A percentile compares a stretch with the other conserved stretches of the same genome.
Evolutionary conservation across 768 basidiomycete genomes (phyloP).

Genomic region (Leccinellum albellum): DNA sequence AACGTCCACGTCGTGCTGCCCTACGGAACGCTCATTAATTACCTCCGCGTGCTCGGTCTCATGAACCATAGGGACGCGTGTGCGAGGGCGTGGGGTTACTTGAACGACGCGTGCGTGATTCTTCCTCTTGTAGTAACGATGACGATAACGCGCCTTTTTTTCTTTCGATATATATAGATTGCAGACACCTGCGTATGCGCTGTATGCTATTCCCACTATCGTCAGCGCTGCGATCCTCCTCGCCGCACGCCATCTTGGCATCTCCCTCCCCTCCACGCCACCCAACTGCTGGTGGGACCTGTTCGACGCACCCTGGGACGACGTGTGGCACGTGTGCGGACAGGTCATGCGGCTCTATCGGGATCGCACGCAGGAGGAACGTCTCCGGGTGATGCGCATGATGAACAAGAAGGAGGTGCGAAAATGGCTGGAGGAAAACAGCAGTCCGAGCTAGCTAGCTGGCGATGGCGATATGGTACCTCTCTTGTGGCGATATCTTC

Average conservation of each 20-base stretch:
- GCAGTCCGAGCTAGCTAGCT: constrained; percentile 9
- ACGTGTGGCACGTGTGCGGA: constrained; percentile 83
- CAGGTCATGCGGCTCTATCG: constrained; percentile 80
- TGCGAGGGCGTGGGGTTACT: constrained; percentile 84
- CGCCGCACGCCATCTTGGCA: constrained; percentile 62
- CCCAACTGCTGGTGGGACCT: constrained; percentile 89
- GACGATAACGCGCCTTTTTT: neutral
- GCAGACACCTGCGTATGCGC: constrained; percentile 88
- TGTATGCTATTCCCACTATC: constrained; percentile 86
- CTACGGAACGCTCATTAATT: constrained; percentile 93
- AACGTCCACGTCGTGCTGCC: constrained; percentile 91
- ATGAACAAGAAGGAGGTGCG: constrained; percentile 77
- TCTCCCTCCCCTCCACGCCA: constrained; percentile 68
- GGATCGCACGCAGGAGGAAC: constrained; percentile 42
- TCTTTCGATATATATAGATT: constrained; percentile 38
- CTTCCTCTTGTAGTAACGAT: neutral
- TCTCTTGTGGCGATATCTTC: neutral
- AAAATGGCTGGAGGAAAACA: constrained; percentile 71
- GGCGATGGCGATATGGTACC: neutral
- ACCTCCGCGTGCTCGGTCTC: constrained; percentile 86
- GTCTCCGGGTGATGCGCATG: constrained; percentile 50
- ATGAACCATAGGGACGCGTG: constrained; percentile 68
- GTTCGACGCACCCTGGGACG: constrained; percentile 89
- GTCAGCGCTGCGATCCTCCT: constrained; percentile 89
- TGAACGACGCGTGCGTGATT: constrained; percentile 89